Base-by-base conservation (phyloP, 768 basidiomycete species). In the Trametes cinnabarina region DNA sequence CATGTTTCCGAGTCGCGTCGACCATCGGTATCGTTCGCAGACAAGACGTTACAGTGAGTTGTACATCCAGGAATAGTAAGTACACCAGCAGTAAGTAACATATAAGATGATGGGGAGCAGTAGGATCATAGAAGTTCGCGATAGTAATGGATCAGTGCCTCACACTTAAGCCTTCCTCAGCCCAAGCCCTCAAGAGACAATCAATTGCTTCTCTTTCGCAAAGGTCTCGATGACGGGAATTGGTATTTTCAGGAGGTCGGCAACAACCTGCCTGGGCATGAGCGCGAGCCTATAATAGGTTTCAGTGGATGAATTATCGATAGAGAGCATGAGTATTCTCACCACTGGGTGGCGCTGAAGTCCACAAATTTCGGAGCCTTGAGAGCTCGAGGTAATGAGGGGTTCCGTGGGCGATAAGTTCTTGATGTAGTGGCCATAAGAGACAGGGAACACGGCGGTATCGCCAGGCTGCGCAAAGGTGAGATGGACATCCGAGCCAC, bases 341-440 rank as follows among this genome's bases (percentile, higher is more conserved):
- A 58, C 63, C 63, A 65, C 43, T 68, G 67, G 3, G 65, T 65
- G 7, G 65, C 67, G 40, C 62, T 65, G 63, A 68, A 68, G 60
- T 68, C 67, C 34, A 62, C 49, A 47, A 63, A 68, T 35, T 58
- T 55, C 14, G 51, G 54, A 30, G 67, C 65, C 52, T 66, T 68
- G 67, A 68, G 46, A 68, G 56, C 44, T 66, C 67, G 39, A 68
- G 58, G 60, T 52, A 68, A 66, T 66, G 39, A 68, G 62, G 11
- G 67, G 67, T 58, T 66, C 67, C 3, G 67, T 68, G 9, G 67
- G 65, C 5, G 67, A 68, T 3, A 62, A 43, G 58, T 68, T 68
- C 63, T 58, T 56, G 51, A 68, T 61, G 60, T 68, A 68, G 55
- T 68, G 67, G 3, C 63, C 67, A 46, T 66, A 66, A 1, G 60